Base-by-base conservation (phyloP, 164 flowering plant species). In the Hamamelis virginiana region DNA sequence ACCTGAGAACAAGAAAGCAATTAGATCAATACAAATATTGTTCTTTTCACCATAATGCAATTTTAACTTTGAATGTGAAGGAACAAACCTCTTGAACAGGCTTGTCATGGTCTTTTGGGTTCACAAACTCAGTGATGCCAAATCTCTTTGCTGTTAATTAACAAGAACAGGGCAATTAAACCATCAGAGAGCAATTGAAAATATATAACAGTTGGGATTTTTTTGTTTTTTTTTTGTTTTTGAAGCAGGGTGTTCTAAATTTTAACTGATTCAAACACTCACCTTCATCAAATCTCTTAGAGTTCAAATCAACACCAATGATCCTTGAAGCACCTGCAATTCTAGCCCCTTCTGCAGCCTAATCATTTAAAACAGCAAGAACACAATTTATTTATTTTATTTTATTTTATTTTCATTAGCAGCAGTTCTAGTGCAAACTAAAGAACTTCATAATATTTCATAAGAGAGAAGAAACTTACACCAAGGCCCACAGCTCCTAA, bases 401-500 rank as follows among this genome's bases (percentile, higher is more conserved):
- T n/a, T n/a, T n/a, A n/a, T n/a, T n/a, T n/a, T n/a, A n/a, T 10
- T 28, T 6, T 3, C 43, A 19, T n/a, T 38, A 14, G 25, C 23
- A 26, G 15, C 12, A 50, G 15, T 25, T 1, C 9, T 11, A 46
- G 14, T 8, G 27, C 9, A n/a, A n/a, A 13, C 26, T 15, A 22
- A 8, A 22, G 22, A 55, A 23, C 13, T 12, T 27, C 13, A 3
- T 55, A 14, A 3, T 55, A 14, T 21, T 55, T 8, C 5, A 1
- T 6, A 27, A 22, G n/a, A 51, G 48, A 64, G 26, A 21, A 9
- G 18, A 69, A 28, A 77, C 87, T 83, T 69, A 86, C 90, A 50
- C 84, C 86, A 67, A 88, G 89, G 58, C 90, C 92, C 0, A 88
- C 90, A 44, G 90, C 87, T 48, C 92, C 92, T 41, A 88, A 64